Conservation (phyloP, 139 green algal genomes). For the Auxenochlorella pyrenoidosa region DNA sequence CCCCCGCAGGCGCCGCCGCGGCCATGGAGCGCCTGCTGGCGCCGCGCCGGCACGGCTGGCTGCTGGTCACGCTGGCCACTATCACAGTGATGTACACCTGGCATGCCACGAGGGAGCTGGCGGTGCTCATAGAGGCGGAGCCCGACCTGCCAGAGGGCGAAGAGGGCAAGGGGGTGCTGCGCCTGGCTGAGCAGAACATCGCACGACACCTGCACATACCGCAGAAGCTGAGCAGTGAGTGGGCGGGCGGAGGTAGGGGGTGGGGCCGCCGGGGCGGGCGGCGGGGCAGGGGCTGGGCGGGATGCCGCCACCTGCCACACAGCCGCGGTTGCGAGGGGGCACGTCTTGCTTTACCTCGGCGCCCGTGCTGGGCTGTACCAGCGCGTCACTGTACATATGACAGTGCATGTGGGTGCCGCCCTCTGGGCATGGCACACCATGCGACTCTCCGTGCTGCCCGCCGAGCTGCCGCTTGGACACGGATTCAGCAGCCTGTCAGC, state of each 20-base stretch:
- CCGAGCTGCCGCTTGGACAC: not conserved
- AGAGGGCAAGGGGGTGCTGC: not conserved
- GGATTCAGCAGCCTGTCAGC: not conserved
- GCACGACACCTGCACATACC: slow-evolving; percentile 13
- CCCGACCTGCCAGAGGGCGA: not conserved
- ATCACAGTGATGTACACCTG: slow-evolving; percentile 6
- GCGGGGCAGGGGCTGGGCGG: no score
- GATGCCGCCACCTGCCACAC: no score
- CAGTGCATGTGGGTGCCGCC: not conserved
- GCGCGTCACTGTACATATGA: not conserved
- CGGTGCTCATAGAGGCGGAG: slow-evolving; percentile 12
- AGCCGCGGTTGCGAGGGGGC: no score
- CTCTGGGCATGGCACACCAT: not conserved
- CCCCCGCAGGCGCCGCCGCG: not conserved
- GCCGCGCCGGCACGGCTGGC: not conserved
- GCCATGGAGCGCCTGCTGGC: slow-evolving; percentile 9
- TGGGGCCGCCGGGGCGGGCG: no score
- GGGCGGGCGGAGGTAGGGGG: no score
- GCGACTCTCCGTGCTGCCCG: not conserved
- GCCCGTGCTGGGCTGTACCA: not conserved
- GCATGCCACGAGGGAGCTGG: not conserved
- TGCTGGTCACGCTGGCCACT: slow-evolving; percentile 4
- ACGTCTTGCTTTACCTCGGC: no score
- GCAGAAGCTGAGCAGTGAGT: not conserved
- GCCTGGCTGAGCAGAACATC: slow-evolving; percentile 30